phyloP scores from a whole-genome alignment of 139 green algal genomes.

The Parachlorella kessleri region DNA sequence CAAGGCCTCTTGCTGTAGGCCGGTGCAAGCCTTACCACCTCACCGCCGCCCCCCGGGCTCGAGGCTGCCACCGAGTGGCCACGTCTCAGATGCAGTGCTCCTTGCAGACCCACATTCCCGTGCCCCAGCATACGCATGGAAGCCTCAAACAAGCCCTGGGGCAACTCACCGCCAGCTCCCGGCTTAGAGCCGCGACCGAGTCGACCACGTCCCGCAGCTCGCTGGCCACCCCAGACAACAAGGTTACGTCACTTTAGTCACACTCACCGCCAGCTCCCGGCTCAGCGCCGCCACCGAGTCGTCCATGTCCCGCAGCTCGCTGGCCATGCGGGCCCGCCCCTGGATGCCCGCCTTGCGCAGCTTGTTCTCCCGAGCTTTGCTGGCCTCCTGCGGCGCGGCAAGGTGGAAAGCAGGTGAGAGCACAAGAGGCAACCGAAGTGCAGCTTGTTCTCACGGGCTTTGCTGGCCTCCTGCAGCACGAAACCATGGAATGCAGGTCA shows the following conservation, averaged over 20 bases:
- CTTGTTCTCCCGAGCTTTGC: conserved; percentile 79
- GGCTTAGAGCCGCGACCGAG: conserved; percentile 58
- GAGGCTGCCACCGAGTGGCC: no score
- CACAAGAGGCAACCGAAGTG: conserved; percentile 18
- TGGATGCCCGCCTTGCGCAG: conserved; percentile 69
- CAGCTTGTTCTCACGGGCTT: conserved; percentile 78
- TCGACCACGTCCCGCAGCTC: conserved; percentile 81
- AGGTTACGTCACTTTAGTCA: neutral
- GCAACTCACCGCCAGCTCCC: conserved; percentile 40
- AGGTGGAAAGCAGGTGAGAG: neutral
- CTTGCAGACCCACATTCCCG: no score
- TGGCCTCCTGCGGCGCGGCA: conserved; percentile 72
- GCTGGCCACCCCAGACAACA: conserved; percentile 72
- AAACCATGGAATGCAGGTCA: neutral
- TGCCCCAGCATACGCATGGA: no score
- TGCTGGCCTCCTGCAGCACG: conserved; percentile 76
- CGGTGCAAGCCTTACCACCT: no score
- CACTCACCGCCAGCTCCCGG: conserved; percentile 36
- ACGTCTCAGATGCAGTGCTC: no score
- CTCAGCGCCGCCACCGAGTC: conserved; percentile 62
- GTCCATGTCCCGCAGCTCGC: conserved; percentile 80
- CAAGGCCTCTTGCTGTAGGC: no score
- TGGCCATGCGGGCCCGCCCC: conserved; percentile 64
- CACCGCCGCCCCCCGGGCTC: no score
- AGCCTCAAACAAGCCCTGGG: no score